Evolutionary conservation across 768 basidiomycete genomes (phyloP).

Genomic region (Termitomyces bulborhizus): DNA sequence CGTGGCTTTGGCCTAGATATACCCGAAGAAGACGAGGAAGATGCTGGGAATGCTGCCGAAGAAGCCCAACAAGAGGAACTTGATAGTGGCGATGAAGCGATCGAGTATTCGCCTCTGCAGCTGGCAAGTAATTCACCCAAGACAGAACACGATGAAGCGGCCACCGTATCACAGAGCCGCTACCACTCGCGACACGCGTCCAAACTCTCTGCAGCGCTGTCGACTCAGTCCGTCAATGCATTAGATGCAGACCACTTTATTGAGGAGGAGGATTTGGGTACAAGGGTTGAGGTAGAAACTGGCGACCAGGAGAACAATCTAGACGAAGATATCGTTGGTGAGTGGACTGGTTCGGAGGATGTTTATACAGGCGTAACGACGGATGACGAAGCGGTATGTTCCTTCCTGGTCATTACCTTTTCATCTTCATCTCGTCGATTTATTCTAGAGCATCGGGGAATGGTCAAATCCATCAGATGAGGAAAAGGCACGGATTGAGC

Average conservation of each 20-base stretch:
- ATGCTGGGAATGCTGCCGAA: slow-evolving; percentile 27
- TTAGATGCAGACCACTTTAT: slow-evolving; percentile 31
- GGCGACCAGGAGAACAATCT: slow-evolving; percentile 20
- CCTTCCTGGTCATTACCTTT: slow-evolving; percentile 9
- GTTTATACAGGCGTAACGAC: slow-evolving; percentile 45
- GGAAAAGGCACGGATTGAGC: slow-evolving; percentile 67
- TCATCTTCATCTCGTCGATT: slow-evolving; percentile 7
- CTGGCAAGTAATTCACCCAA: slow-evolving; percentile 22
- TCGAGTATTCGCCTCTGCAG: slow-evolving; percentile 23
- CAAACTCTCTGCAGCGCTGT: slow-evolving; percentile 59
- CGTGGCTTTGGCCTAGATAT: slow-evolving; percentile 79
- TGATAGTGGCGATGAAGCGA: slow-evolving; percentile 28
- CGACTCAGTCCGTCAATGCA: slow-evolving; percentile 57
- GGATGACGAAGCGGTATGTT: slow-evolving; percentile 59
- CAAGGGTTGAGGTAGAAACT: slow-evolving; percentile 1
- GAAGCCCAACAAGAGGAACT: slow-evolving; percentile 25
- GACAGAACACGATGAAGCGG: slow-evolving; percentile 24
- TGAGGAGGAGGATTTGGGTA: slow-evolving; percentile 14
- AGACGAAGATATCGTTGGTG: slow-evolving; percentile 43
- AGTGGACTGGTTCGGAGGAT: slow-evolving; percentile 86
- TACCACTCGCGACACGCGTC: slow-evolving; percentile 69
- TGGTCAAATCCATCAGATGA: slow-evolving; percentile 92
- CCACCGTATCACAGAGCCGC: slow-evolving; percentile 43
- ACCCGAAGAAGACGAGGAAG: slow-evolving; percentile 68
- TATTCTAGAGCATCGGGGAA: slow-evolving; percentile 70